Evolutionary conservation across 2,329 filamentous ascomycete genomes (phyloP).

Genomic region (Cercospora zeina): DNA sequence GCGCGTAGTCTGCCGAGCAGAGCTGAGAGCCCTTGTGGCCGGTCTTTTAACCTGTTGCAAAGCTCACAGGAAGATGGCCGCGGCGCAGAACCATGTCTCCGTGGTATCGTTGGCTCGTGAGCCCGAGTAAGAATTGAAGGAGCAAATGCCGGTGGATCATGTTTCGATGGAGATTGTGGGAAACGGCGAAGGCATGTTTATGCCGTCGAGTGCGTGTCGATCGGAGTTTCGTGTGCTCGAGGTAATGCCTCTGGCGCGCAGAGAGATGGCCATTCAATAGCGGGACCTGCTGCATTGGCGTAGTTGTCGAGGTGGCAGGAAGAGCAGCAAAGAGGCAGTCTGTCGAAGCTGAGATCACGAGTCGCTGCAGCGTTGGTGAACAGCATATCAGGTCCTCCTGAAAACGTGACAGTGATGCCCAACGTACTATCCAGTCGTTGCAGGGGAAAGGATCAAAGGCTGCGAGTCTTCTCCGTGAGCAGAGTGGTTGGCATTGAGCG

Average conservation of each 20-base stretch:
- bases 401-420: background rate
- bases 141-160: background rate
- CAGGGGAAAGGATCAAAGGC: background rate
- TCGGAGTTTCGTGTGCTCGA: background rate
- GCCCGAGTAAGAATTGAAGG: background rate
- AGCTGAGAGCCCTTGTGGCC: background rate
- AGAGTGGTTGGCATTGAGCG: background rate
- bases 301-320: background rate
- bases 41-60: no score
- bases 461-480: background rate
- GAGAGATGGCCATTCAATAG: background rate
- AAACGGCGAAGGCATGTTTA: background rate
- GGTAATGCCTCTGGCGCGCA: background rate
- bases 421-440: background rate
- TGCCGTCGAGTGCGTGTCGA: background rate
- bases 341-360: background rate
- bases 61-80: no score
- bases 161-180: background rate
- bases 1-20: background rate
- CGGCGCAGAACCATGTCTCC: no score
- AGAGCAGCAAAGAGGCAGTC: background rate
- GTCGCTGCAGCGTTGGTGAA: background rate
- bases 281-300: background rate
- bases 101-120: no score
- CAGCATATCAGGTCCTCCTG: background rate